These are phyloP conservation scores for Prorocentrum cordatum DNA, from an alignment of 169 alveolate species.

Conservation along the genomic window DNA sequence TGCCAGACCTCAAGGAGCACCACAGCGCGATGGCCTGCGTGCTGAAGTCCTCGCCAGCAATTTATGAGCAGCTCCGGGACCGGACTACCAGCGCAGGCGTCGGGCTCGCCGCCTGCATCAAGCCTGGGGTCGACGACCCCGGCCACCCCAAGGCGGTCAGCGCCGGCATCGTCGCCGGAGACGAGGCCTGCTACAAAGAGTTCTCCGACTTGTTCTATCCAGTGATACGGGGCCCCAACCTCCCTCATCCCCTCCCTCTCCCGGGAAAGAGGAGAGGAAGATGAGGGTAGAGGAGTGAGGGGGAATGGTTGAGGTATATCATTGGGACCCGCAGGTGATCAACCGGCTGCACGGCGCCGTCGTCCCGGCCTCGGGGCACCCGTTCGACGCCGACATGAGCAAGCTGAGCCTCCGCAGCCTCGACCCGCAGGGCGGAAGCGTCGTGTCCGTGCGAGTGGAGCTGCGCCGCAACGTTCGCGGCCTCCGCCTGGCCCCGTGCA, in stretches of 20 bases:
- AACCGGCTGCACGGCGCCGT: too few species aligned
- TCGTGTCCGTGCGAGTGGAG: neutral
- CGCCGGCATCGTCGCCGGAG: slow-evolving; percentile 60
- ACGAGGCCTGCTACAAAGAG: slow-evolving; percentile 29
- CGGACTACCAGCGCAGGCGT: slow-evolving; percentile 4
- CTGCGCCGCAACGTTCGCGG: neutral
- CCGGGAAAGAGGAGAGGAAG: too few species aligned
- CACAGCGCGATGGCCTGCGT: too few species aligned
- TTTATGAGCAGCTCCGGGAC: too few species aligned
- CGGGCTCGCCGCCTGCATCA: slow-evolving; percentile 19
- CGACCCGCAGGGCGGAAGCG: neutral
- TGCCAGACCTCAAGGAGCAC: too few species aligned
- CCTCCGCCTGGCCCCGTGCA: slow-evolving; percentile 68
- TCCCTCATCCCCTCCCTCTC: too few species aligned
- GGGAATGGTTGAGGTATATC: too few species aligned
- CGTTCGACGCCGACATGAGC: slow-evolving; percentile 10
- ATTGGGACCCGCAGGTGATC: too few species aligned
- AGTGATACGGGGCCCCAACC: neutral
- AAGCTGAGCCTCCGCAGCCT: neutral
- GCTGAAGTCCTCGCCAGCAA: too few species aligned
- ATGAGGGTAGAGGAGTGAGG: too few species aligned
- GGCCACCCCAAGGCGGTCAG: slow-evolving; percentile 48
- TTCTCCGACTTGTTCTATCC: slow-evolving; percentile 25
- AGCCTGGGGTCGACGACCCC: slow-evolving; percentile 70
- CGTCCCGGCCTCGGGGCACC: neutral